These are phyloP conservation scores for Pythium utonaiense DNA, from an alignment of 352 stramenopile species.

Conservation along the genomic window DNA sequence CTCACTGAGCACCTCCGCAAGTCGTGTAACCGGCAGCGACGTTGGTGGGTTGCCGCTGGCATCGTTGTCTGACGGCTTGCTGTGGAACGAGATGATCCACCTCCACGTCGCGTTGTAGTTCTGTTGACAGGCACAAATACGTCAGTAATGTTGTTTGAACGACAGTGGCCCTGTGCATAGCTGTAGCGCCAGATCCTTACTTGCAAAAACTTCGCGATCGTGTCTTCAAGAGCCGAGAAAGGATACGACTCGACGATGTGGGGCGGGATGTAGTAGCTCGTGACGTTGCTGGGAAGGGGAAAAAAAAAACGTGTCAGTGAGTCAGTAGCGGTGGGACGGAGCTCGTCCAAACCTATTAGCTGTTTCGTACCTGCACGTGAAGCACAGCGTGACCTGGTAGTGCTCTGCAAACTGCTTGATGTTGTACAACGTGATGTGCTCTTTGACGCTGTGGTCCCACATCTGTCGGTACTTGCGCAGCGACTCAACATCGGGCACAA, in stretches of 20 bases:
- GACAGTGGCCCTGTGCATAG: no score
- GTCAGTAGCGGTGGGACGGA: background rate
- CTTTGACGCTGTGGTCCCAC: slow-evolving; percentile 86
- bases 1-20: slow-evolving; percentile 54
- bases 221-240: slow-evolving; percentile 83
- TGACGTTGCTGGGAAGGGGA: slow-evolving; percentile 38
- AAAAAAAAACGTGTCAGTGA: background rate
- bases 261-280: slow-evolving; percentile 80
- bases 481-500: slow-evolving; percentile 60
- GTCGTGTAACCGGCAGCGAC: slow-evolving; percentile 26
- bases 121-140: slow-evolving; percentile 17
- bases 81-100: slow-evolving; percentile 67
- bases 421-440: slow-evolving; percentile 88
- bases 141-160: background rate
- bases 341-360: background rate
- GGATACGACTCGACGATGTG: slow-evolving; percentile 83
- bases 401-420: slow-evolving; percentile 89
- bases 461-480: slow-evolving; percentile 78
- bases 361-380: slow-evolving; percentile 69
- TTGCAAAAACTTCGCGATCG: slow-evolving; percentile 86
- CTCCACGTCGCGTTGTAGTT: slow-evolving; percentile 81
- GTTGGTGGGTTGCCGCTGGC: slow-evolving; percentile 23
- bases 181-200: slow-evolving; percentile 22
- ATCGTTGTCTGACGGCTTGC: slow-evolving; percentile 28
- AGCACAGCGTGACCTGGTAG: slow-evolving; percentile 84